Evolutionary conservation across 2,329 filamentous ascomycete genomes (phyloP).

Genomic region (Meredithiella fracta): DNA sequence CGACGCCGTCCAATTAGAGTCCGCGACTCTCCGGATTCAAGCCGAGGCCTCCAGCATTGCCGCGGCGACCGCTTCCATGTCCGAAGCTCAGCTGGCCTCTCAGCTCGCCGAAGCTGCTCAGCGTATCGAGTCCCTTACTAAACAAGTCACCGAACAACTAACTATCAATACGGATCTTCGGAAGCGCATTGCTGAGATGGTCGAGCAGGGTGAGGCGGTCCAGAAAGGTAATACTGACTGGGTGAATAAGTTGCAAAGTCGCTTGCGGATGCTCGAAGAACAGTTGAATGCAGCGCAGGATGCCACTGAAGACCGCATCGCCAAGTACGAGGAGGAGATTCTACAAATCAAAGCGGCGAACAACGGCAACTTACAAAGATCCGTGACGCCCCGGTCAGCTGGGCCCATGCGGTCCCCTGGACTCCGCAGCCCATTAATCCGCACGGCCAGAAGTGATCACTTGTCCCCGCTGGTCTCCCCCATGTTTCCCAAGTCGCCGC

Average conservation of each 20-base stretch:
- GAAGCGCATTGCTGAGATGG: conserved; percentile 59
- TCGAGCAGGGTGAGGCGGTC: conserved; percentile 67
- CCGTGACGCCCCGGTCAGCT: conserved; percentile 16
- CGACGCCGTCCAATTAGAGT: conserved; percentile 53
- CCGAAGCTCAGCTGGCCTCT: conserved; percentile 47
- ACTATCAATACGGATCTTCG: conserved; percentile 61
- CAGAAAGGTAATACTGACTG: conserved; percentile 64
- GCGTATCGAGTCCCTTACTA: conserved; percentile 63
- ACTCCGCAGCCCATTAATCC: conserved; percentile 6
- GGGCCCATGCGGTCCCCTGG: conserved; percentile 18
- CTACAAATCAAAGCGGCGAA: conserved; percentile 58
- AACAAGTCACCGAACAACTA: conserved; percentile 65
- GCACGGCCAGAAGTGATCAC: conserved; percentile 15
- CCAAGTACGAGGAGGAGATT: conserved; percentile 75
- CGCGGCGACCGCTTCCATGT: conserved; percentile 39
- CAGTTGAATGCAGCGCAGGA: conserved; percentile 68
- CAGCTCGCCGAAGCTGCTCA: conserved; percentile 58
- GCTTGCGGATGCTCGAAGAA: conserved; percentile 69
- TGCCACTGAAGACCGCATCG: conserved; percentile 67
- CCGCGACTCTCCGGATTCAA: conserved; percentile 42
- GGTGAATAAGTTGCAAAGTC: conserved; percentile 69
- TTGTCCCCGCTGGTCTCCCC: conserved; percentile 22
- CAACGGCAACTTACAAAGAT: conserved; percentile 56
- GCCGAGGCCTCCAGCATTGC: conserved; percentile 39
- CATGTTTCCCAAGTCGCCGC: conserved; percentile 24